phyloP scores from a whole-genome alignment of 805 yeast species.

The Henningerozyma blattae region DNA sequence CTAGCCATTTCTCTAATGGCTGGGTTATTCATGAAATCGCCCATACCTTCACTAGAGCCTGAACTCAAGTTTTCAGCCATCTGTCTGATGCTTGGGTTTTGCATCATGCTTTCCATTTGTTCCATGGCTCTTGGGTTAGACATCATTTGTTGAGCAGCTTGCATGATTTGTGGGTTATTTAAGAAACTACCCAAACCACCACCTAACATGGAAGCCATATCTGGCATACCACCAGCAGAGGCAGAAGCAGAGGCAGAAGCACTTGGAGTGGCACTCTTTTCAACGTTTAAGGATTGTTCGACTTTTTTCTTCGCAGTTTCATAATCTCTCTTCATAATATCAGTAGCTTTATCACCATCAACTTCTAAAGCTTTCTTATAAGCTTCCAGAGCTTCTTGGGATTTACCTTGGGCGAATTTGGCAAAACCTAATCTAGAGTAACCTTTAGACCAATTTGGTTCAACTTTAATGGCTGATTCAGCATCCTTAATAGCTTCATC shows the following conservation, averaged over 20 bases:
- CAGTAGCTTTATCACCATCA: slow-evolving; percentile 77
- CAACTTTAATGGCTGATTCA: slow-evolving; percentile 60
- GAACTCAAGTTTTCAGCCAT: slow-evolving; percentile 73
- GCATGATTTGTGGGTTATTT: slow-evolving; percentile 86
- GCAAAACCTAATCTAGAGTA: slow-evolving; percentile 94
- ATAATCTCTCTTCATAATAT: slow-evolving; percentile 84
- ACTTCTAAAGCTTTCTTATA: slow-evolving; percentile 77
- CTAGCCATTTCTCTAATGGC: slow-evolving; percentile 60
- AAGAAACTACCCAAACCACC: slow-evolving; percentile 60
- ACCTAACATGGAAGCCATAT: slow-evolving; percentile 54
- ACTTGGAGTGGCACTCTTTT: slow-evolving; percentile 14
- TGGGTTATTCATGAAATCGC: slow-evolving; percentile 72
- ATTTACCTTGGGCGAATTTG: slow-evolving; percentile 85
- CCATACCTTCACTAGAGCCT: slow-evolving; percentile 44
- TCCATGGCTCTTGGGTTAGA: slow-evolving; percentile 67
- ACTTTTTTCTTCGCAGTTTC: slow-evolving; percentile 87
- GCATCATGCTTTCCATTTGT: slow-evolving; percentile 57
- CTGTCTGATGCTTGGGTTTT: slow-evolving; percentile 65
- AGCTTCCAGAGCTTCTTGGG: slow-evolving; percentile 81
- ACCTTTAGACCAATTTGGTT: slow-evolving; percentile 79
- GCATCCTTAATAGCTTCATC: slow-evolving; percentile 78
- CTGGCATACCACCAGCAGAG: slow-evolving; percentile 52
- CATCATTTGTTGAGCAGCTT: slow-evolving; percentile 83
- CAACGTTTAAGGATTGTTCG: slow-evolving; percentile 50
- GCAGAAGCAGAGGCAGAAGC: slow-evolving; percentile 17